Evolutionary conservation across 768 basidiomycete genomes (phyloP).

Genomic region (Phanerochaete carnosa): DNA sequence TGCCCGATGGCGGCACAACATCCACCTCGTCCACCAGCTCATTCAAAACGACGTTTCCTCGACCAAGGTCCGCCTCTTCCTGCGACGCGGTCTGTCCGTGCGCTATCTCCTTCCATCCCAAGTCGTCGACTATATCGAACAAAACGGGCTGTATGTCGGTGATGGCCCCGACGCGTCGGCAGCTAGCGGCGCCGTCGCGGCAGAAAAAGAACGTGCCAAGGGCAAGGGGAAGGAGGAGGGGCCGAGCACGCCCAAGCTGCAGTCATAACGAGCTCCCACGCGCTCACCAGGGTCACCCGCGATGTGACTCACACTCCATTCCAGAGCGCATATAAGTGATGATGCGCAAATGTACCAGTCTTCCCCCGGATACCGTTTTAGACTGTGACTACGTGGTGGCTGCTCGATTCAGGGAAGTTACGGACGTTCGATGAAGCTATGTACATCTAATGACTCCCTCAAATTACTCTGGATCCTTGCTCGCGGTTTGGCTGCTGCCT

Average conservation of each 20-base stretch:
- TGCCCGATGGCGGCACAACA: constrained; percentile 77
- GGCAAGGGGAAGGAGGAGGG: constrained; percentile 25
- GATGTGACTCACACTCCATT: neutral
- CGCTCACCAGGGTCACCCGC: neutral
- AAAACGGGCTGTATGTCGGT: constrained; percentile 73
- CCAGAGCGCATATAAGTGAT: neutral
- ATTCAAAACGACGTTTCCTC: constrained; percentile 98
- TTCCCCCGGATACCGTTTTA: neutral
- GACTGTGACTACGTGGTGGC: neutral
- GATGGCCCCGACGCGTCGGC: constrained; percentile 40
- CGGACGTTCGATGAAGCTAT: neutral
- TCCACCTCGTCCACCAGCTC: constrained; percentile 88
- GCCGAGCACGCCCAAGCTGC: constrained; percentile 3
- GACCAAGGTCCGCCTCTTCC: constrained; percentile 84
- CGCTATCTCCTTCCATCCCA: constrained; percentile 88
- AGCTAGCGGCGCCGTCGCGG: constrained; percentile 19
- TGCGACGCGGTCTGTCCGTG: constrained; percentile 76
- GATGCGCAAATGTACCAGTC: neutral
- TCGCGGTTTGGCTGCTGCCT: neutral
- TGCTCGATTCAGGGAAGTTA: neutral
- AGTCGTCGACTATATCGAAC: constrained; percentile 93
- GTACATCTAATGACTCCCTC: neutral
- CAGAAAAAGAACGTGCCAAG: constrained; percentile 35
- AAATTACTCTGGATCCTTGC: neutral
- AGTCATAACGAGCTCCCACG: neutral